Percentiles rank a stretch among this genome's conserved stretches.
Conservation (phyloP, 176 grass and related monocot species). For the Triticum aestivum region IWGSC_CS_RefSeq_v2.1 NC_057810.1:29058751-29059250, state of each 20-base stretch:
- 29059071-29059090: not conserved
- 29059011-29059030: not conserved
- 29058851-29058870: not conserved
- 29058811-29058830: not conserved
- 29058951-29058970: slow-evolving; percentile 55
- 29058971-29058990: slow-evolving; percentile 46
- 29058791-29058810: no score
- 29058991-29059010: slow-evolving; percentile 35
- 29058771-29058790: not conserved
- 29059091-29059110: slow-evolving; percentile 2
- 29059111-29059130: slow-evolving; percentile 45
- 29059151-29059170: slow-evolving; percentile 43
- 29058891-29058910: rapidly evolving
- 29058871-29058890: no score
- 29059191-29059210: not conserved
- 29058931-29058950: slow-evolving; percentile 24
- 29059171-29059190: slow-evolving; percentile 40
- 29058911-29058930: not conserved
- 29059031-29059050: not conserved
- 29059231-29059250: not conserved
- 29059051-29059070: not conserved
- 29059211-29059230: not conserved
- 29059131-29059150: slow-evolving; percentile 35
- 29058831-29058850: not conserved
- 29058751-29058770: not conserved